Evolutionary conservation across 2,329 filamentous ascomycete species (phyloP).

Genomic region (Pseudopithomyces maydicus): DNA sequence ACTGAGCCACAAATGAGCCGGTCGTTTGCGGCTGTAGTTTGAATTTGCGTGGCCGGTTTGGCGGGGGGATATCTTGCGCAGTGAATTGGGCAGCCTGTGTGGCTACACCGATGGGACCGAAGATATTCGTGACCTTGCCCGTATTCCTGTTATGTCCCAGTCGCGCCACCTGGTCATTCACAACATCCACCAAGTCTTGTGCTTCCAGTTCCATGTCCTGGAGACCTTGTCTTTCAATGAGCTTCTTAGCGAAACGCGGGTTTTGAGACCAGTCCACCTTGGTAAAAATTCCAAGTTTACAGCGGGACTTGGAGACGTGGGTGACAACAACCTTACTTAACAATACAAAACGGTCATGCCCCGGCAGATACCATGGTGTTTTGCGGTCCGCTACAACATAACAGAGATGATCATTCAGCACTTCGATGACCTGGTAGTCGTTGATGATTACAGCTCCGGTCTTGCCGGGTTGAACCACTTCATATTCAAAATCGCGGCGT

Average conservation of each 20-base stretch:
- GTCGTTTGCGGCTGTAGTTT: slow-evolving; percentile 61
- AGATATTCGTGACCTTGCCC: slow-evolving; percentile 78
- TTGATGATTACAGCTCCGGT: slow-evolving; percentile 58
- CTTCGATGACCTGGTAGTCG: slow-evolving; percentile 86
- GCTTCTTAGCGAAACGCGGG: slow-evolving; percentile 46
- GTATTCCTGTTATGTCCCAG: slow-evolving; percentile 76
- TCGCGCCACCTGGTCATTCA: slow-evolving; percentile 76
- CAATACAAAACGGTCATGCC: slow-evolving; percentile 77
- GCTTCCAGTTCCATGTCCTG: slow-evolving; percentile 75
- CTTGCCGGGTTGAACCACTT: slow-evolving; percentile 61
- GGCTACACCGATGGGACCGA: slow-evolving; percentile 74
- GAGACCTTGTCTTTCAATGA: slow-evolving; percentile 70
- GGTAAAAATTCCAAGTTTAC: slow-evolving; percentile 86
- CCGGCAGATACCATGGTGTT: slow-evolving; percentile 82
- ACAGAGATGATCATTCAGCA: slow-evolving; percentile 62
- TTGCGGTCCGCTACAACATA: slow-evolving; percentile 70
- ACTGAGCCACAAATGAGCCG: slow-evolving; percentile 73
- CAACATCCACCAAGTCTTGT: slow-evolving; percentile 74
- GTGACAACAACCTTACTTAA: slow-evolving; percentile 93
- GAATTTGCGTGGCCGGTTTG: slow-evolving; percentile 44
- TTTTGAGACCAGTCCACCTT: slow-evolving; percentile 82
- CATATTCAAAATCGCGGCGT: slow-evolving; percentile 80
- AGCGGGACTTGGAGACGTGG: slow-evolving; percentile 87
- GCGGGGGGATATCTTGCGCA: slow-evolving; percentile 42
- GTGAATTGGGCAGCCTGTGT: slow-evolving; percentile 61